Conservation (phyloP, 257 asterid species). For the Lycium ferocissimum region DNA sequence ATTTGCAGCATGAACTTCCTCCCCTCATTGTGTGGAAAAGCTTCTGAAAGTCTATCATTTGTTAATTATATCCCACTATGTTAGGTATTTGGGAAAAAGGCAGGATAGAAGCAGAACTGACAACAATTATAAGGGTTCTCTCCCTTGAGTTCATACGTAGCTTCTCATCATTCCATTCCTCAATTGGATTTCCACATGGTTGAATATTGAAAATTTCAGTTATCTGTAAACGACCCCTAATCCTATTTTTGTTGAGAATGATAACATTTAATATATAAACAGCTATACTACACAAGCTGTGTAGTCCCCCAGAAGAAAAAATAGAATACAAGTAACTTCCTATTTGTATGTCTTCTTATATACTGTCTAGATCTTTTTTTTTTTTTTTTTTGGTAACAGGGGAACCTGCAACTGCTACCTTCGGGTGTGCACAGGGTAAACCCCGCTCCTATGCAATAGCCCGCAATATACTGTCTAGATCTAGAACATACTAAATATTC, state of each 20-base stretch:
- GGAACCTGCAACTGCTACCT: too few species aligned
- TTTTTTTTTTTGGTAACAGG: too few species aligned
- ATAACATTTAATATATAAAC: not conserved
- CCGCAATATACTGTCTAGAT: too few species aligned
- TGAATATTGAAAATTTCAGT: not conserved
- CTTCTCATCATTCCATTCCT: not conserved
- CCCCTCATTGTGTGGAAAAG: not conserved
- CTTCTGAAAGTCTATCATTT: not conserved
- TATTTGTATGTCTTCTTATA: not conserved
- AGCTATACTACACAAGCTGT: not conserved
- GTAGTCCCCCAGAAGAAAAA: not conserved
- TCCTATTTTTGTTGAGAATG: not conserved
- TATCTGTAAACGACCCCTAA: not conserved
- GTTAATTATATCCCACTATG: slow-evolving; percentile 13
- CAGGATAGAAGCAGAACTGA: not conserved
- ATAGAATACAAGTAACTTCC: not conserved
- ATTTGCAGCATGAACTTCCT: not conserved
- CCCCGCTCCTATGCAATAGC: too few species aligned
- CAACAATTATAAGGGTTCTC: not conserved
- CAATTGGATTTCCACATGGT: not conserved
- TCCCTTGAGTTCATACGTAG: not conserved
- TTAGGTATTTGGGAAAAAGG: not conserved
- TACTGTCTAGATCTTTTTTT: not conserved
- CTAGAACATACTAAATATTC: not conserved
- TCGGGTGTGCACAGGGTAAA: too few species aligned